These are phyloP conservation scores for Castanea sativa DNA, from an alignment of 306 rosid species.

Conservation along the genomic window DNA sequence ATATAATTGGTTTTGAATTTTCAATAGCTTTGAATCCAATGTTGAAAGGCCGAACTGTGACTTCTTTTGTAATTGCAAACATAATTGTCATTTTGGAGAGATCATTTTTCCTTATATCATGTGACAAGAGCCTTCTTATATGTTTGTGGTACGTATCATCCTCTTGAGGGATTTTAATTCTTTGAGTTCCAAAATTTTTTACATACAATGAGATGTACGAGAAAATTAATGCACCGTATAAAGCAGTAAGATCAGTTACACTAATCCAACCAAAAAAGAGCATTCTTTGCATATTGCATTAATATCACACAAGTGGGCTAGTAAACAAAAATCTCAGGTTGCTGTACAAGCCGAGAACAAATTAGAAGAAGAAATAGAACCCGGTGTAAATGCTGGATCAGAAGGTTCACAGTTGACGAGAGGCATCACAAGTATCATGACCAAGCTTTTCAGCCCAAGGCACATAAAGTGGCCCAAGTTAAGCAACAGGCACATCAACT, in stretches of 20 bases:
- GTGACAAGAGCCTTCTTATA: neutral
- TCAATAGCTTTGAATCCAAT: neutral
- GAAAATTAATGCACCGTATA: too few relatives aligned
- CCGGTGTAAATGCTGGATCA: neutral
- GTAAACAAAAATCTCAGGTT: neutral
- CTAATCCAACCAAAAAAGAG: neutral
- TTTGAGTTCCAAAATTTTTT: neutral
- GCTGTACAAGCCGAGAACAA: neutral
- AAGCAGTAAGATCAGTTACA: neutral
- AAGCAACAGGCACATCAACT: neutral
- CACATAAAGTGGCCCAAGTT: neutral
- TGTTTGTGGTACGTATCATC: too few relatives aligned
- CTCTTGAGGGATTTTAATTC: neutral
- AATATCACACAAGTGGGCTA: neutral
- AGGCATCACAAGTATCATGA: neutral
- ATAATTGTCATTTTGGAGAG: neutral
- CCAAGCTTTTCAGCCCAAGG: neutral
- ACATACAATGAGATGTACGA: too few relatives aligned
- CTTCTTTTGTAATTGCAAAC: neutral
- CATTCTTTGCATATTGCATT: neutral
- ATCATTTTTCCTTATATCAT: neutral
- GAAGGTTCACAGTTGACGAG: neutral
- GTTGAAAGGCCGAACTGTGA: neutral
- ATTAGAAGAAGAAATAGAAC: neutral
- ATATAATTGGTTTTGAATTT: neutral